Conservation (phyloP, 2,329 filamentous ascomycete species). For the Rosellinia necatrix region DNA sequence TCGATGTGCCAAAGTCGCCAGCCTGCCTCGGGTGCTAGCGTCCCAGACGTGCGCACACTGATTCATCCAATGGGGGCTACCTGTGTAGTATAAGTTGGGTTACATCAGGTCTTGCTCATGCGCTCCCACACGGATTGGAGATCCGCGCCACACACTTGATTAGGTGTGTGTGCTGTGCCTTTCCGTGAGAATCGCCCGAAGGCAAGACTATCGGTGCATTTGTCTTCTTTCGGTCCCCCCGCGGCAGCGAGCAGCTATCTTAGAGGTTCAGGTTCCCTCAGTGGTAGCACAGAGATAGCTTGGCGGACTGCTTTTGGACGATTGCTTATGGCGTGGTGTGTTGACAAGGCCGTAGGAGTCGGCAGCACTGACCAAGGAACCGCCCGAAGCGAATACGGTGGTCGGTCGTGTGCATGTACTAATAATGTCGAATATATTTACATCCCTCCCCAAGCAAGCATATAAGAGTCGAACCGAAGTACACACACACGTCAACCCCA, state of each 20-base stretch:
- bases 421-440: too few relatives aligned
- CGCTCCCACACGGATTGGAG: constrained; percentile 6
- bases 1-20: background rate
- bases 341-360: background rate
- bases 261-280: background rate
- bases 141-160: constrained; percentile 15
- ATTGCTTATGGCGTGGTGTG: background rate
- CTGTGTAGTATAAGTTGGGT: constrained; percentile 18
- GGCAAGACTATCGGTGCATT: constrained; percentile 20
- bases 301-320: background rate
- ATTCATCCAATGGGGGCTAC: constrained; percentile 12
- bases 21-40: background rate
- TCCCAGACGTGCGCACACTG: background rate
- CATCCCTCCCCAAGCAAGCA: too few relatives aligned
- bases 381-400: too few relatives aligned
- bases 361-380: too few relatives aligned
- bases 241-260: background rate
- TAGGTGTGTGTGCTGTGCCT: background rate
- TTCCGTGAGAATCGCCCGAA: constrained; percentile 16
- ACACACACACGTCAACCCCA: too few relatives aligned
- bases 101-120: constrained; percentile 10
- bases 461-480: too few relatives aligned
- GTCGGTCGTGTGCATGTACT: too few relatives aligned
- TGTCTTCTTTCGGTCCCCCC: constrained; percentile 10
- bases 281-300: constrained; percentile 3